These are phyloP conservation scores for Macadamia integrifolia DNA, from an alignment of 164 flowering plant species.

Conservation along the genomic window DNA sequence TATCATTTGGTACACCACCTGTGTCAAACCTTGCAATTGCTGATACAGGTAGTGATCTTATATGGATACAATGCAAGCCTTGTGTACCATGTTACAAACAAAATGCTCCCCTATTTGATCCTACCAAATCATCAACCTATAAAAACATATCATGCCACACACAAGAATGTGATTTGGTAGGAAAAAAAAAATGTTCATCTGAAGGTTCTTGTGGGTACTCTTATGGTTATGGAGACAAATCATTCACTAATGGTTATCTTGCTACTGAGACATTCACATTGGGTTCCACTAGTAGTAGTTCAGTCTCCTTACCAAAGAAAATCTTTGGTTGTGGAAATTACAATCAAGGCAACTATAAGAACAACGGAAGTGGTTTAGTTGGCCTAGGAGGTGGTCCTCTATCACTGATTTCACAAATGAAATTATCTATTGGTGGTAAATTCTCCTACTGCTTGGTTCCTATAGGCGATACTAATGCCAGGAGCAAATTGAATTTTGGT, in stretches of 20 bases:
- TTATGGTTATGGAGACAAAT: conserved; percentile 30
- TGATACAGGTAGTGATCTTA: conserved; percentile 39
- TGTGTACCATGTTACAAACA: conserved; percentile 24
- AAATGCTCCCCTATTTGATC: conserved; percentile 22
- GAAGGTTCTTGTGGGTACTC: conserved; percentile 21
- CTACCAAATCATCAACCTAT: conserved; percentile 33
- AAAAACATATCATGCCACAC: conserved; percentile 28
- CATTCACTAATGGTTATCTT: conserved; percentile 29
- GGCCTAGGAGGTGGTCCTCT: conserved; percentile 6
- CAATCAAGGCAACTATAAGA: conserved; percentile 32
- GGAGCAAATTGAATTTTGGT: conserved; percentile 44
- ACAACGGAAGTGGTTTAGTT: conserved; percentile 28
- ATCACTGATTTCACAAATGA: conserved; percentile 37
- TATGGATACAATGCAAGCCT: conserved; percentile 39
- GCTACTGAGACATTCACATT: conserved; percentile 38
- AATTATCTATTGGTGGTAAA: conserved; percentile 27
- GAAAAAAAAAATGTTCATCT: neutral
- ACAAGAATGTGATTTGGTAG: conserved; percentile 12
- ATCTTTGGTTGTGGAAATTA: conserved; percentile 47
- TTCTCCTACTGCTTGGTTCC: conserved; percentile 62
- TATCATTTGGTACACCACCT: conserved; percentile 24
- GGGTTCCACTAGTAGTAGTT: too few relatives aligned
- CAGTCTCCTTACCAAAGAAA: conserved; percentile 6
- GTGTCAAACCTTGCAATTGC: conserved; percentile 6
- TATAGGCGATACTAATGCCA: neutral